A percentile compares a stretch with the other conserved stretches of the same genome.
Evolutionary conservation across 2,329 filamentous ascomycete species (phyloP).

Genomic region (Ophiostoma quercus): DNA sequence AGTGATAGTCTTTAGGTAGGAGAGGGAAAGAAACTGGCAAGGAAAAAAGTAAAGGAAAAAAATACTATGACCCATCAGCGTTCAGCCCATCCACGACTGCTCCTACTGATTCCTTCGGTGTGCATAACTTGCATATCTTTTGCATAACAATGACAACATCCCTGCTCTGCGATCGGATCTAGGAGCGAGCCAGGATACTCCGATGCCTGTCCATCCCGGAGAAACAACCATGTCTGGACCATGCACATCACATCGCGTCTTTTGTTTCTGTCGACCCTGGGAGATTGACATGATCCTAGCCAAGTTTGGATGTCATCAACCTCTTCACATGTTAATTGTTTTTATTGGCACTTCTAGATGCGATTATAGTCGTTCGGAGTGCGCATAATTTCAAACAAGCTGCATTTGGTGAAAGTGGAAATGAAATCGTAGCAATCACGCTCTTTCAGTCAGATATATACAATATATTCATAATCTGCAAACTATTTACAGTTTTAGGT

Average conservation of each 20-base stretch:
- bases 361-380: background rate
- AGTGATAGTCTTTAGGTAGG: no score
- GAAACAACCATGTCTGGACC: background rate
- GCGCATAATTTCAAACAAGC: no score
- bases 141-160: background rate
- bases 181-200: background rate
- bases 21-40: no score
- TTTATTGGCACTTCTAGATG: background rate
- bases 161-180: background rate
- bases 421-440: background rate
- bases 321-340: background rate
- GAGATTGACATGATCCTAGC: background rate
- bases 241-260: background rate
- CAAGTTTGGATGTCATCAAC: background rate
- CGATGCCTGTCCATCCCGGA: background rate
- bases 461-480: background rate
- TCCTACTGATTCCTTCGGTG: no score
- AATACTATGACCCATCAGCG: no score
- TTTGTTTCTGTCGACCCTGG: background rate
- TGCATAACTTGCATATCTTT: background rate
- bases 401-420: no score
- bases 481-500: background rate
- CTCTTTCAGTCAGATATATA: background rate
- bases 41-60: no score
- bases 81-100: no score